phyloP scores from a whole-genome alignment of 768 basidiomycete species.

The Agrocybe praecox region DNA sequence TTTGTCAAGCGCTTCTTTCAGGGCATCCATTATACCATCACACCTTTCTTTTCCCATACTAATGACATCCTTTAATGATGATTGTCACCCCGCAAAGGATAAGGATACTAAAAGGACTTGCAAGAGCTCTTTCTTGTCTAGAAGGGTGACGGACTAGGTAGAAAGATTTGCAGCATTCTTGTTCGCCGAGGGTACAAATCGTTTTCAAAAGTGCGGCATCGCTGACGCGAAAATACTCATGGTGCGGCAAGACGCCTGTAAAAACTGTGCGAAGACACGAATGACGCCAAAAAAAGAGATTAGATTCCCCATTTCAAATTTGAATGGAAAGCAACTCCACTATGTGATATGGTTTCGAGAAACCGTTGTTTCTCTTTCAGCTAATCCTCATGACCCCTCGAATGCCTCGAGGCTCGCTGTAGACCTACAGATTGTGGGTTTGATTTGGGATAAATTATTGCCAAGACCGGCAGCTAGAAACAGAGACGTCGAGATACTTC shows the following conservation, averaged over 20 bases:
- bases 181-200: background rate
- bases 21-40: background rate
- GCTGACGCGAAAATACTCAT: background rate
- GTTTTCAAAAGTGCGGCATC: background rate
- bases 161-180: background rate
- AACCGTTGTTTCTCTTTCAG: background rate
- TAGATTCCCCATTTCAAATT: background rate
- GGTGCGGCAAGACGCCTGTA: background rate
- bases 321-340: background rate
- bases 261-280: background rate
- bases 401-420: background rate
- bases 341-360: background rate
- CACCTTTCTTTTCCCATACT: background rate
- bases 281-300: background rate
- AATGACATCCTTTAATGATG: background rate
- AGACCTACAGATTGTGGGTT: background rate
- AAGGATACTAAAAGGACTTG: background rate
- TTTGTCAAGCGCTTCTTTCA: constrained; percentile 1
- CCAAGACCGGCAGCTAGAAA: background rate
- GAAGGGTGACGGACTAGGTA: background rate
- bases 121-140: background rate
- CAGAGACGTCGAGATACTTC: background rate
- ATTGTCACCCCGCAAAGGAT: background rate
- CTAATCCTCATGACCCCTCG: background rate
- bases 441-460: background rate